Conservation (phyloP, 495 filamentous ascomycete species). For the Neurospora discreta region DNA sequence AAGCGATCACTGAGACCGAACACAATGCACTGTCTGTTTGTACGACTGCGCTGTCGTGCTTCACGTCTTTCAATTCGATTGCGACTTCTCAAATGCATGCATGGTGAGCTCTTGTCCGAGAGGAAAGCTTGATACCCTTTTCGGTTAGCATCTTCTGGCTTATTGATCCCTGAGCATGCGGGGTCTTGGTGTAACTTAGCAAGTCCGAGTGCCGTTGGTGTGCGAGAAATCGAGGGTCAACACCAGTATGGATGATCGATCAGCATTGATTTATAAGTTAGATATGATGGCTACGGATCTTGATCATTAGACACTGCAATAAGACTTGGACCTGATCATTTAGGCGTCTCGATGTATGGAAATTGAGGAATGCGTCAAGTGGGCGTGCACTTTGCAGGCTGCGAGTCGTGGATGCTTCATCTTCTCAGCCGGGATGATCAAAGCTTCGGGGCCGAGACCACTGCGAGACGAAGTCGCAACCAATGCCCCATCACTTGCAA, state of each 20-base stretch:
- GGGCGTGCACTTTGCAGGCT: not conserved
- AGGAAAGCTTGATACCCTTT: not conserved
- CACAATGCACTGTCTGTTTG: not conserved
- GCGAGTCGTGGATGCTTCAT: not conserved
- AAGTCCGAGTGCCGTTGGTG: not conserved
- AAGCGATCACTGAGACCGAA: too few relatives aligned
- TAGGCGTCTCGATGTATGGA: not conserved
- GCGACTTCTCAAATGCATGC: not conserved
- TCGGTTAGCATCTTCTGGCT: not conserved
- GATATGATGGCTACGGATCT: not conserved
- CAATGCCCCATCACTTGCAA: too few relatives aligned
- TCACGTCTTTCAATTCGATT: not conserved
- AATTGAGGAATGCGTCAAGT: not conserved
- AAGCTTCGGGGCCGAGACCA: not conserved
- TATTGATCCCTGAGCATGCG: not conserved
- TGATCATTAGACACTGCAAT: not conserved
- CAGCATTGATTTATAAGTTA: not conserved
- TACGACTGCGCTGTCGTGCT: not conserved
- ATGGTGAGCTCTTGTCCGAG: not conserved
- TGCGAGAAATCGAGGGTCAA: not conserved
- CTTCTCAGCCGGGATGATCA: not conserved
- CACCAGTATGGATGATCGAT: not conserved
- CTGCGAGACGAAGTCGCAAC: not conserved
- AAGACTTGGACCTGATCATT: not conserved
- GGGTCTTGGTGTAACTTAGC: not conserved